A percentile compares a stretch with the other conserved stretches of the same genome.
Conservation (phyloP, 2,329 filamentous ascomycete species). For the Piedraia hortae region DNA sequence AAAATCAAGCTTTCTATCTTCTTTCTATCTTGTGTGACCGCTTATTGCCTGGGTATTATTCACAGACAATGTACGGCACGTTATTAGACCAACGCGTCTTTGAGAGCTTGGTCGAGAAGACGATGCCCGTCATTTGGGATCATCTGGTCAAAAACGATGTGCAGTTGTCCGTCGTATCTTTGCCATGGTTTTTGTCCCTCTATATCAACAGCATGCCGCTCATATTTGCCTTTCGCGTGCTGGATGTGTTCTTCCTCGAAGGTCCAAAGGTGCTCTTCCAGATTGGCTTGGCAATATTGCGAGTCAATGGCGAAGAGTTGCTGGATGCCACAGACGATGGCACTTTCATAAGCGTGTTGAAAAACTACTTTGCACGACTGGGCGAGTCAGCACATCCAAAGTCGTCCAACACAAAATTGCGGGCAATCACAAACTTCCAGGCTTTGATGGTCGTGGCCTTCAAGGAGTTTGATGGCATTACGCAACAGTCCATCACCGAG, state of each 20-base stretch:
- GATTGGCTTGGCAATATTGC: conserved; percentile 80
- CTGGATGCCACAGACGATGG: conserved; percentile 84
- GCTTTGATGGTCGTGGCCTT: conserved; percentile 98
- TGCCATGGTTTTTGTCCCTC: conserved; percentile 91
- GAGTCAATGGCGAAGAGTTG: conserved; percentile 89
- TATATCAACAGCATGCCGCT: conserved; percentile 99
- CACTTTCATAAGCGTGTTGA: conserved; percentile 85
- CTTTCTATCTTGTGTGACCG: conserved; percentile 79
- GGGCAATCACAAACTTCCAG: conserved; percentile 84
- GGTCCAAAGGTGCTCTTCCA: conserved; percentile 95
- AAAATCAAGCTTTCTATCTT: conserved; percentile 82
- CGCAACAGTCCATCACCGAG: conserved; percentile 73
- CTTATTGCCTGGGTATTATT: conserved; percentile 87
- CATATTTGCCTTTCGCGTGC: conserved; percentile 83
- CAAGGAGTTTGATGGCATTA: conserved; percentile 90
- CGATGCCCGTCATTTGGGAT: conserved; percentile 95
- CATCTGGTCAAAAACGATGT: conserved; percentile 93
- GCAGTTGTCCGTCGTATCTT: conserved; percentile 83
- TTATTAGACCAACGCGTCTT: conserved; percentile 92
- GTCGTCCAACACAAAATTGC: conserved; percentile 80
- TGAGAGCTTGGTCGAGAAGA: conserved; percentile 91
- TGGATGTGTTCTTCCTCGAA: conserved; percentile 96
- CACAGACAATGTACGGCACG: conserved; percentile 96
- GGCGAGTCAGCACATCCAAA: conserved; percentile 91
- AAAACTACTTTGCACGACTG: conserved; percentile 74